Evolutionary conservation across 176 grass and related monocot species (phyloP).

Genomic region (Avena eriantha): DNA sequence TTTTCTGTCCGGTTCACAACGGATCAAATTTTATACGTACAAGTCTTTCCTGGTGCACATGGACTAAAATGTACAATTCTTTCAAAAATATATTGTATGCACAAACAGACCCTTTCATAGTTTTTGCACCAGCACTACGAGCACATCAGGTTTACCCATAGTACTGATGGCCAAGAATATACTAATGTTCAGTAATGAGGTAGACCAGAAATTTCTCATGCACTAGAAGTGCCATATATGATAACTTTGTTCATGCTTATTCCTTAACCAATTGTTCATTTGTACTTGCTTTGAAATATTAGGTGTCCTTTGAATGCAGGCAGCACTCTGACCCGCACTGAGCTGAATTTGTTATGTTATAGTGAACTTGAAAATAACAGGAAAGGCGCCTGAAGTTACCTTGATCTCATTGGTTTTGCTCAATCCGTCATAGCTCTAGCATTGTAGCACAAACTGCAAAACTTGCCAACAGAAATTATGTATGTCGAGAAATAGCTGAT

Average conservation of each 20-base stretch:
- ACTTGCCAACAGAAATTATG: slow-evolving; percentile 3
- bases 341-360: slow-evolving; percentile 14
- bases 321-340: neutral
- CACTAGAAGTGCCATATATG: slow-evolving; percentile 21
- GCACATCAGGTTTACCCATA: neutral
- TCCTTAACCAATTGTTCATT: neutral
- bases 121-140: neutral
- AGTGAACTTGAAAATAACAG: neutral
- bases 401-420: slow-evolving; percentile 6
- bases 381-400: neutral
- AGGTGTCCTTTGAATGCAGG: neutral
- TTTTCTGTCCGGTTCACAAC: too few relatives aligned
- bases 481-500: too few relatives aligned
- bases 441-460: slow-evolving; percentile 3
- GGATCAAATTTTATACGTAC: too few relatives aligned
- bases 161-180: neutral
- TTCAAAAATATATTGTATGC: too few relatives aligned
- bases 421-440: slow-evolving; percentile 2
- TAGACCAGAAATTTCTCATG: neutral
- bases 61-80: too few relatives aligned
- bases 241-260: neutral
- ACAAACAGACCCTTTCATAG: too few relatives aligned
- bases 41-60: too few relatives aligned
- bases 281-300: slow-evolving; percentile 20
- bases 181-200: slow-evolving; percentile 9